A percentile compares a stretch with the other conserved stretches of the same genome.
These are phyloP conservation scores for Kwoniella heveanensis DNA, from an alignment of 768 basidiomycete species.

Conservation along the genomic window DNA sequence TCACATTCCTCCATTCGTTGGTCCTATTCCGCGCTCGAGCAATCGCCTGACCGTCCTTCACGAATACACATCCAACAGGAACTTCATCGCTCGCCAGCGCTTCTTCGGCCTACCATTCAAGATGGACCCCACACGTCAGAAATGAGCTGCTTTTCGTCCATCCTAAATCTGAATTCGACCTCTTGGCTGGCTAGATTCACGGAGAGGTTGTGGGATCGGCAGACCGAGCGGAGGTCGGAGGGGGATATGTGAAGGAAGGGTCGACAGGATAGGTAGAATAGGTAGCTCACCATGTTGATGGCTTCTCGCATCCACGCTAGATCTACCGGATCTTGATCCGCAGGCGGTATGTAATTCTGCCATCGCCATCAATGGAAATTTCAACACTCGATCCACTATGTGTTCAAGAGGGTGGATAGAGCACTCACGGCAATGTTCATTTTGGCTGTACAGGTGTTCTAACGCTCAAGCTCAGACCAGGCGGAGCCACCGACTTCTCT, in stretches of 20 bases:
- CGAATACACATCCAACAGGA: conserved; percentile 95
- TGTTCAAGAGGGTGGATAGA: background rate
- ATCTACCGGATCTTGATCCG: conserved; percentile 57
- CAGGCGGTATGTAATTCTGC: conserved; percentile 53
- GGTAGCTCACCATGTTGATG: conserved; percentile 68
- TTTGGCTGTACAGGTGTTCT: background rate
- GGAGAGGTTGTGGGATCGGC: too few species aligned
- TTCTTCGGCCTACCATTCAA: conserved; percentile 60
- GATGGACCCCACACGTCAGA: too few species aligned
- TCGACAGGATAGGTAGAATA: too few species aligned
- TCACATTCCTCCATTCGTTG: conserved; percentile 87
- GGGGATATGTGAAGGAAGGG: too few species aligned
- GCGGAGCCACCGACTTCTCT: too few species aligned
- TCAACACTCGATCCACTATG: too few species aligned
- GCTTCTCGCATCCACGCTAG: conserved; percentile 77
- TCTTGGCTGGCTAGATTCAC: too few species aligned
- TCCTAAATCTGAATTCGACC: too few species aligned
- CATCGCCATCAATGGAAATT: too few species aligned
- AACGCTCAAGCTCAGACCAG: too few species aligned
- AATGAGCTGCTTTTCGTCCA: too few species aligned
- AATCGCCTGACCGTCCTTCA: conserved; percentile 73
- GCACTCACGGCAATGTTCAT: conserved; percentile 23
- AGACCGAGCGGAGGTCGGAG: too few species aligned
- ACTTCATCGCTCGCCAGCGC: conserved; percentile 84
- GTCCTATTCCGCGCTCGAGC: conserved; percentile 89